Evolutionary conservation across 495 filamentous ascomycete species (phyloP).

Genomic region (Penicillium waksmanii): DNA sequence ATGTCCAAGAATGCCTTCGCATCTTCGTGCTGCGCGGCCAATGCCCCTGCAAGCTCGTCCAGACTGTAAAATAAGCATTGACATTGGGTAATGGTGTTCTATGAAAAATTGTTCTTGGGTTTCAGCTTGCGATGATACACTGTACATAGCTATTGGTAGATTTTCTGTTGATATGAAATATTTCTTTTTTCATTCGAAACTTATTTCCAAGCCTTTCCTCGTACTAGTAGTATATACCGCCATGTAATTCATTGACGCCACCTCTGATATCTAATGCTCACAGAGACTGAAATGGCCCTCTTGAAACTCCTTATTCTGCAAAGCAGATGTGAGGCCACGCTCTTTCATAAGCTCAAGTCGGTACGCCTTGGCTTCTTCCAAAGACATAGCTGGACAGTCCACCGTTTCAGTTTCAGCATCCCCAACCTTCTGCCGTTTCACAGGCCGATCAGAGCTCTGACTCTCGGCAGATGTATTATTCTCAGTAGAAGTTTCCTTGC

Average conservation of each 20-base stretch:
- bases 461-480: background rate
- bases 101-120: conserved; percentile 1
- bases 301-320: conserved; percentile 25
- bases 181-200: background rate
- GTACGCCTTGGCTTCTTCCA: conserved; percentile 50
- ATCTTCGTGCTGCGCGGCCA: conserved; percentile 32
- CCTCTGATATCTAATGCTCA: conserved; percentile 25
- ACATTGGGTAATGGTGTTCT: conserved; percentile 3
- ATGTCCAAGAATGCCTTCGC: conserved; percentile 31
- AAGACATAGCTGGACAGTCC: conserved; percentile 35
- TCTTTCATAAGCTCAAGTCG: conserved; percentile 55
- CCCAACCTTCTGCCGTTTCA: conserved; percentile 19
- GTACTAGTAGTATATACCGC: background rate
- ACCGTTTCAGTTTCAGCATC: conserved; percentile 29
- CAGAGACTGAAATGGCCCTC: conserved; percentile 25
- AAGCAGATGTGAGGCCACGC: conserved; percentile 25
- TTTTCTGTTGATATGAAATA: conserved; percentile 4
- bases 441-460: conserved; percentile 10
- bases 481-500: conserved; percentile 6
- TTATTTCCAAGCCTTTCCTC: background rate
- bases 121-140: conserved; percentile 1
- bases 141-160: background rate
- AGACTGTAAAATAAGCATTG: conserved; percentile 27
- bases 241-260: background rate
- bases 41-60: conserved; percentile 20